phyloP scores from a whole-genome alignment of 2,329 filamentous ascomycete genomes.

The Chaetomium globosum region DNA sequence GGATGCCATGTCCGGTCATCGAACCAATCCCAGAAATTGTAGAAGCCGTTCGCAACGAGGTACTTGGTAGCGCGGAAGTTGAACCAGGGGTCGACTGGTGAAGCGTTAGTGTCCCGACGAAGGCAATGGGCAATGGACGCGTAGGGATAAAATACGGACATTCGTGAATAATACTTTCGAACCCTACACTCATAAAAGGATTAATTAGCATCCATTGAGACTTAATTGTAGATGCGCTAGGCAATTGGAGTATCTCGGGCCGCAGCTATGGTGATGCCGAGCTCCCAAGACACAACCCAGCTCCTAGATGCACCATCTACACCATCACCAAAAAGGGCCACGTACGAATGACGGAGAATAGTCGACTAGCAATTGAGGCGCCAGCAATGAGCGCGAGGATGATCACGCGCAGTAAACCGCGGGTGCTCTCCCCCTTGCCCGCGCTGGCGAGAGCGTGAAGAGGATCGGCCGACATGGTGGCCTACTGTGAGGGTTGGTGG shows the following conservation, averaged over 20 bases:
- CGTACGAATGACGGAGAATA: conserved; percentile 98
- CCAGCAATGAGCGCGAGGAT: conserved; percentile 91
- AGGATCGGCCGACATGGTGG: conserved; percentile 39
- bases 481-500: conserved; percentile 32
- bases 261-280: not conserved
- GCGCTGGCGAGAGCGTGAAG: conserved; percentile 64
- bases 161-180: conserved; percentile 99
- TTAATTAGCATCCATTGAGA: conserved; percentile 40
- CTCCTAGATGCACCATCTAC: not conserved
- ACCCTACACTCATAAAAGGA: conserved; percentile 58
- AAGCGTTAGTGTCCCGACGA: conserved; percentile 33
- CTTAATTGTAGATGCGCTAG: conserved; percentile 3
- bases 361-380: conserved; percentile 85
- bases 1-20: conserved; percentile 99
- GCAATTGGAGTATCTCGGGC: not conserved
- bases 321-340: conserved; percentile 35
- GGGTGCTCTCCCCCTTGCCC: conserved; percentile 76
- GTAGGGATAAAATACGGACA: conserved; percentile 63
- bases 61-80: conserved; percentile 99
- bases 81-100: conserved; percentile 96
- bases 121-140: not conserved
- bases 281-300: conserved; percentile 9
- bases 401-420: conserved; percentile 81
- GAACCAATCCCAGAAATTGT: conserved; percentile 99
- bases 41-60: conserved; percentile 93